Conservation (phyloP, 169 alveolate genomes). For the Toxoplasma gondii region DNA sequence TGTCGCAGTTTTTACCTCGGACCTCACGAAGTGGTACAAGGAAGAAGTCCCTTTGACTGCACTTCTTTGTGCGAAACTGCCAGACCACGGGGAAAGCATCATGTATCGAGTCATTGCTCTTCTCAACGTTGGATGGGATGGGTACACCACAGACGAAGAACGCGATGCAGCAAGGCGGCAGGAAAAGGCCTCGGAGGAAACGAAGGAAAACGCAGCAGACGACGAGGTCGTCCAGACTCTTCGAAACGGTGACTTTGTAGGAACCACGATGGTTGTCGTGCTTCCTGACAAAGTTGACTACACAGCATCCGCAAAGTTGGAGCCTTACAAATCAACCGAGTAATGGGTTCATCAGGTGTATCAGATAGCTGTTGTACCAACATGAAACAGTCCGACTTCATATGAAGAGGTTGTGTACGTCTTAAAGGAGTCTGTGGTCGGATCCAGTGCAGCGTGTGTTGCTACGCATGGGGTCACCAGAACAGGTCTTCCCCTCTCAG, state of each 20-base stretch:
- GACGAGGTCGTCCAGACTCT: neutral
- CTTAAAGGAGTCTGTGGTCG: too few relatives aligned
- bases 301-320: neutral
- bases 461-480: too few relatives aligned
- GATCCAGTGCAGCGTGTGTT: too few relatives aligned
- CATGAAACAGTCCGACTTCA: too few relatives aligned
- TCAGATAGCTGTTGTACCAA: too few relatives aligned
- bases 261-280: neutral
- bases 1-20: constrained; percentile 9
- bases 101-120: neutral
- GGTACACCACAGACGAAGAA: neutral
- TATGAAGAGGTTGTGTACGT: too few relatives aligned
- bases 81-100: constrained; percentile 17
- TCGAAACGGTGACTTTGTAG: constrained; percentile 5
- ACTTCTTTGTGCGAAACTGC: constrained; percentile 15
- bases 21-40: constrained; percentile 20
- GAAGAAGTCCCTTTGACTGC: constrained; percentile 5
- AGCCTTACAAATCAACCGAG: neutral
- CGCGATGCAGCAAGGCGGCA: neutral
- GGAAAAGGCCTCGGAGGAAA: neutral
- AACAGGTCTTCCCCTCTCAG: too few relatives aligned
- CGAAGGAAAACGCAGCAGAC: neutral
- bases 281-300: constrained; percentile 16
- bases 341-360: neutral
- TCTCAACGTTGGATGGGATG: constrained; percentile 34